phyloP scores from a whole-genome alignment of 352 stramenopile genomes.

The Globisporangium okanoganense region DNA sequence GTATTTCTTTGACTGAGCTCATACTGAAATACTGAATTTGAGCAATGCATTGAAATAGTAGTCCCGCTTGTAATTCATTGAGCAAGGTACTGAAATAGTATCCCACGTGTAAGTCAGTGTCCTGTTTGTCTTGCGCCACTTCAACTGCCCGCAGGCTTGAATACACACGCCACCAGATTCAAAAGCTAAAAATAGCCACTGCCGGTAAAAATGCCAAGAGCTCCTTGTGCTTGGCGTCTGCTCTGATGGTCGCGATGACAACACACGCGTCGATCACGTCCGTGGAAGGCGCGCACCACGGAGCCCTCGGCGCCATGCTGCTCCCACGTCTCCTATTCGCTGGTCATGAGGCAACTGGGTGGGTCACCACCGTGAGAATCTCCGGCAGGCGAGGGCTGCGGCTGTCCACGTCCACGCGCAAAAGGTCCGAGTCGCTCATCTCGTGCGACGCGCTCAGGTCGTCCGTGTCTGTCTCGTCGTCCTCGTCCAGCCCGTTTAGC shows the following conservation, averaged over 20 bases:
- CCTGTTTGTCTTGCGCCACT: neutral
- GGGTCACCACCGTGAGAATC: constrained; percentile 1
- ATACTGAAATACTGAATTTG: neutral
- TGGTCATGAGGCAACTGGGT: neutral
- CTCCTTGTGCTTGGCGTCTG: neutral
- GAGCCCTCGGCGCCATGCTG: too few species aligned
- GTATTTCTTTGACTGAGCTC: neutral
- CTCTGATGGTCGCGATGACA: neutral
- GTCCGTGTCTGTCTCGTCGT: constrained; percentile 3
- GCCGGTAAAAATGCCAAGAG: neutral
- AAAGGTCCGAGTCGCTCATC: neutral
- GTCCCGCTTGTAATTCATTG: too few species aligned
- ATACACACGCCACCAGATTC: neutral
- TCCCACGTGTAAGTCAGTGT: too few species aligned
- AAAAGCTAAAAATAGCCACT: too few species aligned
- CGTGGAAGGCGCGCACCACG: too few species aligned
- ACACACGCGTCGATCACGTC: neutral
- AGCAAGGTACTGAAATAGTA: neutral
- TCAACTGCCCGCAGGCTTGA: neutral
- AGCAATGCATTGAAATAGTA: too few species aligned
- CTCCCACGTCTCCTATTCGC: neutral
- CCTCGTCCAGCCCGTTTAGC: neutral
- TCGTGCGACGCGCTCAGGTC: neutral
- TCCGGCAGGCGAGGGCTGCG: neutral
- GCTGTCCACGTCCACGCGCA: neutral